Percentiles rank a stretch among this genome's conserved stretches.
These are phyloP conservation scores for Rutstroemia sp. DNA, from an alignment of 2,329 filamentous ascomycete genomes.

Conservation along the genomic window DNA sequence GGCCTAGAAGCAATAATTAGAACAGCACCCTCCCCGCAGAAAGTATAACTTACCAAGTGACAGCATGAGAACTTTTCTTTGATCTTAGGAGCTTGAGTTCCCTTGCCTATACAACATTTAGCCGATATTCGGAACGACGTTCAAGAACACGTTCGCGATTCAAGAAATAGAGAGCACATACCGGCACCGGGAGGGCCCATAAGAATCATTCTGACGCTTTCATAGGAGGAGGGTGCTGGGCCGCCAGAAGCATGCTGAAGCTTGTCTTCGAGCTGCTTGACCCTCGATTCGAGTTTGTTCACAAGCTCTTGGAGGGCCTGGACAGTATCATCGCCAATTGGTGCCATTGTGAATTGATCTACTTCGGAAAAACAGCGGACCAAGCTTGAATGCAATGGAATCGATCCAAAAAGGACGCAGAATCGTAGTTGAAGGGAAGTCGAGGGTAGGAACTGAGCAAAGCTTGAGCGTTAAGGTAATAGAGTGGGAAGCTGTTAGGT, in stretches of 20 bases:
- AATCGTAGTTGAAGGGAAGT: not conserved
- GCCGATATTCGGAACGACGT: slow-evolving; percentile 9
- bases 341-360: slow-evolving; percentile 62
- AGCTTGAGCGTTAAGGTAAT: not conserved
- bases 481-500: not conserved
- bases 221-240: slow-evolving; percentile 46
- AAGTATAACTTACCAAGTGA: slow-evolving; percentile 67
- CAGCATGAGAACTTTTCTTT: slow-evolving; percentile 98
- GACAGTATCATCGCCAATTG: slow-evolving; percentile 72
- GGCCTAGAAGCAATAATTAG: slow-evolving; percentile 49
- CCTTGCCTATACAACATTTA: slow-evolving; percentile 65
- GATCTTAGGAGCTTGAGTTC: slow-evolving; percentile 95
- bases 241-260: slow-evolving; percentile 47
- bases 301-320: slow-evolving; percentile 80
- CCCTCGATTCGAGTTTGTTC: slow-evolving; percentile 74
- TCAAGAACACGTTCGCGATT: not conserved
- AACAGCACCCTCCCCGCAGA: not conserved
- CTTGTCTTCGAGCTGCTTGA: slow-evolving; percentile 75
- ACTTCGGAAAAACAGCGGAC: slow-evolving; percentile 17
- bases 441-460: not conserved
- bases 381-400: slow-evolving; percentile 18
- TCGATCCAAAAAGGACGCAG: slow-evolving; percentile 4
- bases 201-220: slow-evolving; percentile 86
- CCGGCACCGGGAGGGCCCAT: slow-evolving; percentile 97
- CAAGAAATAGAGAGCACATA: slow-evolving; percentile 41